Evolutionary conservation across 2,329 filamentous ascomycete genomes (phyloP), one percentile per base, ranked within the genome.

Genomic region (Stemphylium lycopersici): DNA sequence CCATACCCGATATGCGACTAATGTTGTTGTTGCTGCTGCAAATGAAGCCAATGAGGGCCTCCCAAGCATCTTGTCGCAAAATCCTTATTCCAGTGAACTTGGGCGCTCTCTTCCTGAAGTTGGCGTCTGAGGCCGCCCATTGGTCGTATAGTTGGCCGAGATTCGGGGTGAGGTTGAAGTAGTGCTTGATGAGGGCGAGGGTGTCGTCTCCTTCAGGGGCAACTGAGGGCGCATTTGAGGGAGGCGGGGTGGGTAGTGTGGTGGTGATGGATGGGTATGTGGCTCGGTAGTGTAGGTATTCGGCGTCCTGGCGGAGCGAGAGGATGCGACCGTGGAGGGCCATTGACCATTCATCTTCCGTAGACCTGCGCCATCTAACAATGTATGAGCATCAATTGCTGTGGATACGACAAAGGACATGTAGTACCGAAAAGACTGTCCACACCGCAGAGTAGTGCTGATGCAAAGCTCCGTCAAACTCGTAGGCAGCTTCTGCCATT

Each of bases 1-100:
- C 92, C 95, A 99, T 99, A 76, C 96, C 90, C 4, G 90, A 93
- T 72, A 99, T 99, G 34, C 95, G 86, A 2, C 88, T 84, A 56
- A 99, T 99, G 72, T 99, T 97, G 78, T 99, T 99, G 77, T 99
- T 99, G 77, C 92, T 96, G 76, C 93, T 97, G 81, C 95, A 99
- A 61, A 99, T 99, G 76, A 99, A 99, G 52, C 90, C 88, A 20
- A 99, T 81, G 18, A 99, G 81, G 0, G 95, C 87, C 76, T 99
- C 95, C 95, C 96, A 99, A 1, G 93, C 88, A 79, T 97, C 93
- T 78, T 99, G 95, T 66, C 89, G 90, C 39, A 99, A 79, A 62
- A 99, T 97, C 18, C 95, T 87, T 51, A 99, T 90, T 11, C 96
- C 95, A 0, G 89, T 88, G 73, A 99, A 99, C 51, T 88, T 87